phyloP scores from a whole-genome alignment of 2,329 filamentous ascomycete species.

The Hirsutella minnesotensis region DNA sequence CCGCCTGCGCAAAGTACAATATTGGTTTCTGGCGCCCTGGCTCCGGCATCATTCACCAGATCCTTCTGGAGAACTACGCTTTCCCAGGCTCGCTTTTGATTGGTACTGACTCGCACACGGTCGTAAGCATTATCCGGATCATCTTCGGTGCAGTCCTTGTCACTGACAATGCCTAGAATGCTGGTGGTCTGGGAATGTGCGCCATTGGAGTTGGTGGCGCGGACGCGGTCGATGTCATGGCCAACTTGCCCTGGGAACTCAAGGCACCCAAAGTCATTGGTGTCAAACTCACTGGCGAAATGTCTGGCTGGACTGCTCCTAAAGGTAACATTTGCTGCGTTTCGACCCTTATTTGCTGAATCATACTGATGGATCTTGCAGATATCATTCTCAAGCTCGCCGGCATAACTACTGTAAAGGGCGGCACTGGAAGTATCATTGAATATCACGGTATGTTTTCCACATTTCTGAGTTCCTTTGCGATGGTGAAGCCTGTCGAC shows the following conservation, averaged over 20 bases:
- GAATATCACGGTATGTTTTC: slow-evolving; percentile 50
- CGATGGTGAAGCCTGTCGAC: too few species aligned
- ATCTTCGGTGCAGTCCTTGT: slow-evolving; percentile 51
- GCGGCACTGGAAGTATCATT: slow-evolving; percentile 87
- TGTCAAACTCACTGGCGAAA: slow-evolving; percentile 69
- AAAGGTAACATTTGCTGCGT: slow-evolving; percentile 33
- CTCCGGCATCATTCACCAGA: slow-evolving; percentile 94
- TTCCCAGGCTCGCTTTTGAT: slow-evolving; percentile 97
- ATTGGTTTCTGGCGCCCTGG: slow-evolving; percentile 95
- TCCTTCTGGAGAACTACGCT: slow-evolving; percentile 93
- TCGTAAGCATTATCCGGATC: slow-evolving; percentile 92
- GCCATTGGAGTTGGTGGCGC: slow-evolving; percentile 96
- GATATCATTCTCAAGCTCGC: slow-evolving; percentile 88
- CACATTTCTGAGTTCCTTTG: too few species aligned
- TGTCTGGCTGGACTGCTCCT: slow-evolving; percentile 83
- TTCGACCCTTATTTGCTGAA: too few species aligned
- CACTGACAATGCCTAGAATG: slow-evolving; percentile 39
- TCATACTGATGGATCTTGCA: slow-evolving; percentile 9
- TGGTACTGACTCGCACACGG: slow-evolving; percentile 93
- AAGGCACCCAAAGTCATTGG: slow-evolving; percentile 88
- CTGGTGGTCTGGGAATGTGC: slow-evolving; percentile 84
- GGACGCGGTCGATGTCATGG: slow-evolving; percentile 91
- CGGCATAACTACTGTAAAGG: slow-evolving; percentile 80
- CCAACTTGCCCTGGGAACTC: slow-evolving; percentile 93
- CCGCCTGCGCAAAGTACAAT: slow-evolving; percentile 78